Base-by-base conservation (phyloP, 768 basidiomycete genomes). In the Rossbeevera mucosa region DNA sequence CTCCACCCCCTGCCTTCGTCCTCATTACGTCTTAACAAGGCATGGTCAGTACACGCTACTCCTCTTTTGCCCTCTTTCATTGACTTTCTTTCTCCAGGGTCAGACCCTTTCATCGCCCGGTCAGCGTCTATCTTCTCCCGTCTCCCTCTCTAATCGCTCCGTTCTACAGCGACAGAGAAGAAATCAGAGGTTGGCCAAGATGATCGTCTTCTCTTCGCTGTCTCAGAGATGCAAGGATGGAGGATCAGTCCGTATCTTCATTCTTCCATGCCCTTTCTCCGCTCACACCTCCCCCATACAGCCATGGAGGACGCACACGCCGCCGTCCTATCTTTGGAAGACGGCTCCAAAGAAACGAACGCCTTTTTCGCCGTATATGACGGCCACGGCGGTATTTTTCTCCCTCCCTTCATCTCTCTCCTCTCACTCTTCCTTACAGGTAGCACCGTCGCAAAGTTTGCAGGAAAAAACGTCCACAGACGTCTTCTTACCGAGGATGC, bases 151-250 rank as follows among this genome's bases (percentile, higher is more conserved):
- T 56, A 45, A 65, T 53, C 57, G 49, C 40, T 42, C 7, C 55
- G 59, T 31, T 30, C 52, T 53, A 31, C 61, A 94, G 92, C 83
- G 20, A 93, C 88, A 48, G 80, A 81, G 58, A 99, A 97, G 78
- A 80, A 78, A 65, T 85, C 91, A 5, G 79, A 84, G 59, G 69
- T 76, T 20, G 93, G 90, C 40, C 76, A 74, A 57, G 85, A 91
- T 80, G 77, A 75, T 54, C 80, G 80, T 52, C 85, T 80, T 70
- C 62, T 77, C 43, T 97, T 85, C 70, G 87, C 81, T 7, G 79
- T 96, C 40, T 86, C 89, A 43, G 94, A 97, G 73, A 98, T 98
- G 95, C 96, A 99, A 71, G 96, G 96, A 63, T 99, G 96, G 96
- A 80, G 96, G 71, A 87, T 98, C 72, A 83, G 95, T 99, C 64